Evolutionary conservation across 495 filamentous ascomycete genomes (phyloP).

Genomic region (Trichoderma orchidacearum): DNA sequence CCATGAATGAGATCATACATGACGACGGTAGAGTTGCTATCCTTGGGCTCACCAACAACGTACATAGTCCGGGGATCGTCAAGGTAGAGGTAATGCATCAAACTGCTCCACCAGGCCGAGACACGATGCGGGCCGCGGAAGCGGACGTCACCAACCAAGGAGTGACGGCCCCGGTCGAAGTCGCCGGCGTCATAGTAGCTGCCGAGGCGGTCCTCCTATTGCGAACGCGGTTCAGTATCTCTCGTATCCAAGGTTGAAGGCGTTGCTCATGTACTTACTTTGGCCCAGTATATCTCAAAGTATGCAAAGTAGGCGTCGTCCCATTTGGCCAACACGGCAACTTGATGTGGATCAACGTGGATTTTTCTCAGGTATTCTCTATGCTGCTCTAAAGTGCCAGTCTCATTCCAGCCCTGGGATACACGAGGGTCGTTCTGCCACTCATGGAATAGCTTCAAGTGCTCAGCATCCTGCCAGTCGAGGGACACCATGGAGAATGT

Average conservation of each 20-base stretch:
- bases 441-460: conserved; percentile 46
- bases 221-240: not conserved
- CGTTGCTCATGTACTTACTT: conserved; percentile 26
- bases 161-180: conserved; percentile 57
- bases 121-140: conserved; percentile 53
- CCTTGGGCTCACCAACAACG: conserved; percentile 54
- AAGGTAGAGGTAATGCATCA: conserved; percentile 58
- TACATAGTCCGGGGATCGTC: conserved; percentile 51
- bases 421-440: conserved; percentile 65
- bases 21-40: conserved; percentile 43
- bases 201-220: conserved; percentile 51
- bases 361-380: conserved; percentile 44
- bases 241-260: too few relatives aligned
- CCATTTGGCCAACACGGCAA: conserved; percentile 48
- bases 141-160: conserved; percentile 48
- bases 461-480: conserved; percentile 36
- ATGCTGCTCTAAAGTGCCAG: conserved; percentile 49
- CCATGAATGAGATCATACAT: conserved; percentile 55
- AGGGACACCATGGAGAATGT: conserved; percentile 53
- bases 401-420: conserved; percentile 55
- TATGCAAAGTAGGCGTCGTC: conserved; percentile 50
- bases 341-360: conserved; percentile 47
- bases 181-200: conserved; percentile 49
- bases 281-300: conserved; percentile 60
- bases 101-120: conserved; percentile 52